phyloP scores from a whole-genome alignment of 345 rosid species.

The Turritis glabra region DNA sequence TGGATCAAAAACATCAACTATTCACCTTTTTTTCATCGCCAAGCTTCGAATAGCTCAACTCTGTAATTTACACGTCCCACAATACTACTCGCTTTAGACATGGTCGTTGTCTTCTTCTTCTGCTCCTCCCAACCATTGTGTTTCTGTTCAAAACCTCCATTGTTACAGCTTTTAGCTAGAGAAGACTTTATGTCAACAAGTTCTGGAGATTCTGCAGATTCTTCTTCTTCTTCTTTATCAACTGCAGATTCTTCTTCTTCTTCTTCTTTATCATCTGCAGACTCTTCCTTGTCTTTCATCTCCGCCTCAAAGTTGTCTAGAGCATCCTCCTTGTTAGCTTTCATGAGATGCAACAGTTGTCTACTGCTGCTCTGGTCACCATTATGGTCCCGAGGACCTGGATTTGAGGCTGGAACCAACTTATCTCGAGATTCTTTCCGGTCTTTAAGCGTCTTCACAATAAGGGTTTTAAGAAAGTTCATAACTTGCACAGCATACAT shows the following conservation, averaged over 20 bases:
- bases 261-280: conserved; percentile 39
- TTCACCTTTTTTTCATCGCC: conserved; percentile 44
- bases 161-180: conserved; percentile 37
- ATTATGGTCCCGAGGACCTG: conserved; percentile 65
- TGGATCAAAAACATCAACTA: conserved; percentile 25
- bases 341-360: conserved; percentile 38
- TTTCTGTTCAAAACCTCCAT: conserved; percentile 38
- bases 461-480: conserved; percentile 89
- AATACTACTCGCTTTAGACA: conserved; percentile 45
- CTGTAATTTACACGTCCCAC: conserved; percentile 59
- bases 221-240: conserved; percentile 42
- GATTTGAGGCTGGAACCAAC: conserved; percentile 39
- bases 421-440: conserved; percentile 61
- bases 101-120: conserved; percentile 43
- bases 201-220: conserved; percentile 39
- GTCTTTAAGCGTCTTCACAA: conserved; percentile 60
- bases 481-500: conserved; percentile 97
- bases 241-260: conserved; percentile 43
- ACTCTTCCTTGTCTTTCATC: conserved; percentile 41
- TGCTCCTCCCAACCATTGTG: conserved; percentile 27
- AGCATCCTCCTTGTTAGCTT: conserved; percentile 40
- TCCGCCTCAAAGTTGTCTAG: conserved; percentile 16
- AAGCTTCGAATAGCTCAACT: conserved; percentile 72
- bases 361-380: conserved; percentile 57
- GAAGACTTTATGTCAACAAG: conserved; percentile 26